Percentiles rank a stretch among this genome's conserved stretches.
Conservation (phyloP, 768 basidiomycete species). For the Melanogaster broomeanus region DNA sequence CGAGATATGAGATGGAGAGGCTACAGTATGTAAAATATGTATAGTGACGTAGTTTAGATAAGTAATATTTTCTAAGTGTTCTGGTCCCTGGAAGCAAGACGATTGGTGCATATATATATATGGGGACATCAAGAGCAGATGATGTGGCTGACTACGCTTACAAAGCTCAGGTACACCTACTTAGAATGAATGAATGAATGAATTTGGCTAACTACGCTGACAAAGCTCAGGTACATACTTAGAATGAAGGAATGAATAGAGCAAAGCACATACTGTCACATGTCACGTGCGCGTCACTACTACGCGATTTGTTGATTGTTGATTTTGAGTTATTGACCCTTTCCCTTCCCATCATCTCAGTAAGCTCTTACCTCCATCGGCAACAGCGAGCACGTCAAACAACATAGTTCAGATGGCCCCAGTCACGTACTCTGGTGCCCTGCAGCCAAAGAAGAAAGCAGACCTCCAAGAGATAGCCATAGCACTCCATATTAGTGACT, state of each 20-base stretch:
- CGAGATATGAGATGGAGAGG: no score
- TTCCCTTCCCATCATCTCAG: conserved; percentile 7
- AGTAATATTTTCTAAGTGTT: no score
- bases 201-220: no score
- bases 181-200: no score
- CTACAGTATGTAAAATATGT: no score
- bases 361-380: neutral
- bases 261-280: neutral
- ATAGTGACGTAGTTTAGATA: no score
- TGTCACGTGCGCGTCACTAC: conserved; percentile 23
- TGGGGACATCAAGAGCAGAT: no score
- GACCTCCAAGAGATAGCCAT: conserved; percentile 64
- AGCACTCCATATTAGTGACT: conserved; percentile 51
- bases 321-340: conserved; percentile 18
- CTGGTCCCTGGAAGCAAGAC: no score
- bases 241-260: neutral
- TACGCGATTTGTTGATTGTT: conserved; percentile 34
- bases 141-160: no score
- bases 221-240: no score
- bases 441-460: conserved; percentile 67
- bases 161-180: no score
- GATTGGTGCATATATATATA: no score
- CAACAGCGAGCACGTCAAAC: neutral
- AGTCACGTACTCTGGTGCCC: conserved; percentile 48
- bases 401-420: conserved; percentile 40